These are phyloP conservation scores for Colletotrichum spinosum DNA, from an alignment of 2,329 filamentous ascomycete genomes.

Conservation along the genomic window DNA sequence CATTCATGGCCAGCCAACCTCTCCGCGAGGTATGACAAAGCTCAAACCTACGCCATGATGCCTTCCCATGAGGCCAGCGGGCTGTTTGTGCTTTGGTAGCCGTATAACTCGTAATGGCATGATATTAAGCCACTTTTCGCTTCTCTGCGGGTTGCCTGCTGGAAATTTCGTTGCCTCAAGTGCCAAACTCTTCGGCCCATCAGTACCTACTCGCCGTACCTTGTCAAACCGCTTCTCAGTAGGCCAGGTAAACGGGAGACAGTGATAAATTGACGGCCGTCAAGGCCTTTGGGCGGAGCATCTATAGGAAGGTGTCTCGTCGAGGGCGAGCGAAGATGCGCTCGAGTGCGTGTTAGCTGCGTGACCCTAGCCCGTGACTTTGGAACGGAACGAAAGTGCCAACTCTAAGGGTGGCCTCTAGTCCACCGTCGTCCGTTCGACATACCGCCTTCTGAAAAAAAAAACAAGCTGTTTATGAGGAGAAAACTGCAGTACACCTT, in stretches of 20 bases:
- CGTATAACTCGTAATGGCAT: too few relatives aligned
- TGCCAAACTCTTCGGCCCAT: too few relatives aligned
- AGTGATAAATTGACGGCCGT: too few relatives aligned
- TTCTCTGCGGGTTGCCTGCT: background rate
- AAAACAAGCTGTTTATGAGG: too few relatives aligned
- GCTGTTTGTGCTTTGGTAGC: background rate
- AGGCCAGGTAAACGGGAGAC: too few relatives aligned
- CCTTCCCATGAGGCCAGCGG: slow-evolving; percentile 11
- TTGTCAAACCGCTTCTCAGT: too few relatives aligned
- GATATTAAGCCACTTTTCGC: too few relatives aligned
- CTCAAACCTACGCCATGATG: slow-evolving; percentile 25
- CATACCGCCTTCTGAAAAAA: too few relatives aligned
- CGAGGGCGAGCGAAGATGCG: slow-evolving; percentile 4
- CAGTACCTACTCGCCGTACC: too few relatives aligned
- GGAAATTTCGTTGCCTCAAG: too few relatives aligned
- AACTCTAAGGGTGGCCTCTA: slow-evolving; percentile 17
- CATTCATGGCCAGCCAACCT: slow-evolving; percentile 14
- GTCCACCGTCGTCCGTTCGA: slow-evolving; percentile 19
- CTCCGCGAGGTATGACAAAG: slow-evolving; percentile 6
- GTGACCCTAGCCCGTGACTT: slow-evolving; percentile 34
- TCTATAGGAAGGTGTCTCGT: background rate
- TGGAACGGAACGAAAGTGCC: slow-evolving; percentile 34
- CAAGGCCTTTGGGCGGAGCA: too few relatives aligned
- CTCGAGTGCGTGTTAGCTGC: slow-evolving; percentile 29
- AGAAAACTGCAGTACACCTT: too few relatives aligned